A percentile compares a stretch with the other conserved stretches of the same genome.
Evolutionary conservation across 345 rosid genomes (phyloP).

Genomic region (Arabis hirsuta): DNA sequence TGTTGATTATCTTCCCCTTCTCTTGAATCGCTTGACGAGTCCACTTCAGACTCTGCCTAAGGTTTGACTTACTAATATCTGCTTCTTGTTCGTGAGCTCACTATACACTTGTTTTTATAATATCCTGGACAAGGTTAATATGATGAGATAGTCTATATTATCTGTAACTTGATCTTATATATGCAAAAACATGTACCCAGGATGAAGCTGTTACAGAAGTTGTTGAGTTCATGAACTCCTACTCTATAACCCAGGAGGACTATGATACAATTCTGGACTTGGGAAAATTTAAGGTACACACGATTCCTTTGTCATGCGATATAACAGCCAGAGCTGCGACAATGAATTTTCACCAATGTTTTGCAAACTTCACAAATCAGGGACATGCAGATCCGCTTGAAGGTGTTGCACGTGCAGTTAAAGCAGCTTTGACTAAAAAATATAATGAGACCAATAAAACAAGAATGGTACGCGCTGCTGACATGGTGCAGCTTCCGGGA

Average conservation of each 20-base stretch:
- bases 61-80: slow-evolving; percentile 52
- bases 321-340: slow-evolving; percentile 8
- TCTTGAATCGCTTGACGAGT: slow-evolving; percentile 71
- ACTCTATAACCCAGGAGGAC: slow-evolving; percentile 93
- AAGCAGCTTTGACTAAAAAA: slow-evolving; percentile 87
- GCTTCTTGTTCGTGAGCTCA: neutral
- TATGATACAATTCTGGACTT: slow-evolving; percentile 75
- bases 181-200: slow-evolving; percentile 49
- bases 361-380: slow-evolving; percentile 46
- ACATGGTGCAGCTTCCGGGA: slow-evolving; percentile 83
- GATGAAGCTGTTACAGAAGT: slow-evolving; percentile 89
- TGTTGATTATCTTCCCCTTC: slow-evolving; percentile 69
- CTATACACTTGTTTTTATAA: slow-evolving; percentile 13
- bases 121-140: neutral
- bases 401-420: slow-evolving; percentile 78
- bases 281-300: slow-evolving; percentile 76
- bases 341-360: slow-evolving; percentile 22
- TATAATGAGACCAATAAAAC: slow-evolving; percentile 75
- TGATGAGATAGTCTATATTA: slow-evolving; percentile 22
- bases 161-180: slow-evolving; percentile 14
- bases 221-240: slow-evolving; percentile 84
- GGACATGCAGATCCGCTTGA: slow-evolving; percentile 82
- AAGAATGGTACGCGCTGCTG: slow-evolving; percentile 87
- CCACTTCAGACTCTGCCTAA: slow-evolving; percentile 81
- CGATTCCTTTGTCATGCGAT: slow-evolving; percentile 7